Evolutionary conservation across 2,329 filamentous ascomycete species (phyloP).

Genomic region (Sporothrix variecibatus): DNA sequence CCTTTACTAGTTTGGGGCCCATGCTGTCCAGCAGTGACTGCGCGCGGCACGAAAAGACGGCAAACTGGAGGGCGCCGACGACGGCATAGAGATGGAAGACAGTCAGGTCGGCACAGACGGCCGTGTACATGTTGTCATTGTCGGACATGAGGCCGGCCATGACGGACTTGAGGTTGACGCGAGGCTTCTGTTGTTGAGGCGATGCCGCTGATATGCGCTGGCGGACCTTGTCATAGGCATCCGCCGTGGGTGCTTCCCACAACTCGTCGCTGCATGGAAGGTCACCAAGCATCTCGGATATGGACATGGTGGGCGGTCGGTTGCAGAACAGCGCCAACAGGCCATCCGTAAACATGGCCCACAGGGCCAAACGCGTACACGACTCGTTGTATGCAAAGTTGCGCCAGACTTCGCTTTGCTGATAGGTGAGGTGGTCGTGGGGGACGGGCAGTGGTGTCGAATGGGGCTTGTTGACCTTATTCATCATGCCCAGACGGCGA

Average conservation of each 20-base stretch:
- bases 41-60: background rate
- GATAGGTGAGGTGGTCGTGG: too few relatives aligned
- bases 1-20: background rate
- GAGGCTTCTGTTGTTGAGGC: background rate
- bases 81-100: constrained; percentile 10
- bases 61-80: background rate
- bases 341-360: background rate
- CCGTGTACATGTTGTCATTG: background rate
- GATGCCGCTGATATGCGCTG: background rate
- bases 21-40: background rate
- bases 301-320: background rate
- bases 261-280: background rate
- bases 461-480: background rate
- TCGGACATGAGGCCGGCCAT: background rate
- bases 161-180: background rate
- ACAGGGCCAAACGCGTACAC: background rate
- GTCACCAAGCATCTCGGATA: background rate
- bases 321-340: background rate
- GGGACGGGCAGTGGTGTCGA: background rate
- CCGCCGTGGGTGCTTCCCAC: background rate
- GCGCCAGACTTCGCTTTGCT: background rate
- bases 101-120: background rate
- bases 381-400: background rate
- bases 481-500: background rate
- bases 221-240: background rate